phyloP scores from a whole-genome alignment of 805 yeast species.

The Saccharomyces kudriavzevii region DNA sequence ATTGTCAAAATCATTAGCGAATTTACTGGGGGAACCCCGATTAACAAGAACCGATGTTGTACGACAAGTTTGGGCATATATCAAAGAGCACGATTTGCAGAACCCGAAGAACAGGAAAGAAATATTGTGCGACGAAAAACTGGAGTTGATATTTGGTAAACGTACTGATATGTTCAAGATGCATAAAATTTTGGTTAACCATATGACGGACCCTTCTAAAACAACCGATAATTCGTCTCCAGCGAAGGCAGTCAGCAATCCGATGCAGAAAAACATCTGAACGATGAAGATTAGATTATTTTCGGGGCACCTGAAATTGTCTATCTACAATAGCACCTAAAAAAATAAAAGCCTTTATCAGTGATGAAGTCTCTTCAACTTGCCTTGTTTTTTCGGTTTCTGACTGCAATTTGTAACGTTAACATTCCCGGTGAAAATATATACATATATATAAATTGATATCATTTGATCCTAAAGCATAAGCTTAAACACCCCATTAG shows the following conservation, averaged over 20 bases:
- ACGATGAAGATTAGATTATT: background rate
- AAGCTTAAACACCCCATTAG: background rate
- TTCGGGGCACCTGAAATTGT: background rate
- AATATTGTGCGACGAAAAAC: slow-evolving; percentile 52
- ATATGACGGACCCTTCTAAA: slow-evolving; percentile 35
- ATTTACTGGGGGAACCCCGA: slow-evolving; percentile 37
- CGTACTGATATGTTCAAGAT: slow-evolving; percentile 36
- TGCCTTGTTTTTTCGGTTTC: background rate
- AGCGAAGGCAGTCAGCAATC: background rate
- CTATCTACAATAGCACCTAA: background rate
- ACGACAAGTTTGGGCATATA: slow-evolving; percentile 61
- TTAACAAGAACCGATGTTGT: slow-evolving; percentile 61
- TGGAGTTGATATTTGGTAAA: slow-evolving; percentile 53
- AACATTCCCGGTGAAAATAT: background rate
- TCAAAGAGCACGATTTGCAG: slow-evolving; percentile 54
- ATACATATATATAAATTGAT: background rate
- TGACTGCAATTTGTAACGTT: background rate
- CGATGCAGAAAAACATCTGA: background rate
- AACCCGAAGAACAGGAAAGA: slow-evolving; percentile 59
- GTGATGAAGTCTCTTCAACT: background rate
- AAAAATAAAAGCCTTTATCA: background rate
- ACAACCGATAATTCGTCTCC: background rate
- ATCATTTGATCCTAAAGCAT: background rate
- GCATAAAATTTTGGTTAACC: slow-evolving; percentile 47
- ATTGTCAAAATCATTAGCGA: slow-evolving; percentile 44